Evolutionary conservation across 2,329 filamentous ascomycete species (phyloP).

Genomic region (Immersiporthe knoxdaviesiana): DNA sequence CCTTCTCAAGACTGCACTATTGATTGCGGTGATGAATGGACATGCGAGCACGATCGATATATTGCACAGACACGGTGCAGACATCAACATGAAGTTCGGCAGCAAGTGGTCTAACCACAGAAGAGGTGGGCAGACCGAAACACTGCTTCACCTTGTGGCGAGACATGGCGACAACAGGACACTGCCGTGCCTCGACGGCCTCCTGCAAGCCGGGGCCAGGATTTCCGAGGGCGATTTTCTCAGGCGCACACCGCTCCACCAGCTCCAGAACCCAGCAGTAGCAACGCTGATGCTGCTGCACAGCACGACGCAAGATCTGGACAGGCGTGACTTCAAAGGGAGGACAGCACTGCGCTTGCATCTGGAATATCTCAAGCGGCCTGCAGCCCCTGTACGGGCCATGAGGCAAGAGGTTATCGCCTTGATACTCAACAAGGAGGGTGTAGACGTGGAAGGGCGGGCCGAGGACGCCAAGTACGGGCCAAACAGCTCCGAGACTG

Average conservation of each 20-base stretch:
- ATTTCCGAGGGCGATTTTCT: neutral
- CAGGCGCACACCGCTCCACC: neutral
- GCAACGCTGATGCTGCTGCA: neutral
- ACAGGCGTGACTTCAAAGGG: neutral
- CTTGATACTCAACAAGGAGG: neutral
- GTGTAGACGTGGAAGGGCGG: neutral
- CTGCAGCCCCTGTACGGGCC: neutral
- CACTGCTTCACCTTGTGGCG: neutral
- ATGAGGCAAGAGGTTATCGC: neutral
- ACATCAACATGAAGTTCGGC: constrained; percentile 2
- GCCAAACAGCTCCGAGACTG: neutral
- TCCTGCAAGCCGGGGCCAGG: neutral
- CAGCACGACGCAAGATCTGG: neutral
- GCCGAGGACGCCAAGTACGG: neutral
- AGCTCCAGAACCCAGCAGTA: neutral
- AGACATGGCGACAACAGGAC: neutral
- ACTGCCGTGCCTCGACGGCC: neutral
- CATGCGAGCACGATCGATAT: neutral
- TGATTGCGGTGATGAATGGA: neutral
- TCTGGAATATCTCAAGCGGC: neutral
- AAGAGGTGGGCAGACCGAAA: neutral
- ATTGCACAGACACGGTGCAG: neutral
- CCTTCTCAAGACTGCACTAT: neutral
- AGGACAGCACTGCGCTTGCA: neutral
- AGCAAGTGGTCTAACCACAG: neutral